Evolutionary conservation across 257 asterid genomes (phyloP), one percentile per base, ranked within the genome.

Genomic region (Forsythia viridissima): DNA sequence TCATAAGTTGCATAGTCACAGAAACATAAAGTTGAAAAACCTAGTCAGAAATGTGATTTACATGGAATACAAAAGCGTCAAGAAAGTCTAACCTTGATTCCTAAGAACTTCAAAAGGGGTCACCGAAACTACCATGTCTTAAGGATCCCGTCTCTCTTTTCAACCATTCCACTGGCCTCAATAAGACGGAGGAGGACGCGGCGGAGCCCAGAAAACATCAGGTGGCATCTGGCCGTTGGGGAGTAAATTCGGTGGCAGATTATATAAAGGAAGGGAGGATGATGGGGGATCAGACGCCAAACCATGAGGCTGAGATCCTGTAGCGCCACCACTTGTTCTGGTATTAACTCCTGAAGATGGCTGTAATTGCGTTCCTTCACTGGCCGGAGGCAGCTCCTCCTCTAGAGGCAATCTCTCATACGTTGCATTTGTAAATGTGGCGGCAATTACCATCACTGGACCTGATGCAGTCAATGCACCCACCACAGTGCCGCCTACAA

Each of bases 371-470:
- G 81, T 77, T 20, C 85, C 91, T 21, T 84, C 87, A 3, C 67
- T 75, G 20, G 10, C 77, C 41, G 41, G 36, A 1, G 30, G 12
- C 13, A 40, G 84, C n/a, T 87, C 96, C 1, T 92, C 96, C 37
- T 87, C 91, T 13, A 93, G 71, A 0, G 97, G 97, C 78, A 93
- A 79, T 84, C 91, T 87, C 89, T 91, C 97, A 59, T 80, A 93
- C 1, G 92, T 87, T 0, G 97, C 93, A 74, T 91, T 91, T 0
- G 87, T 76, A 79, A 91, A 93, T 0, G 97, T 89, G 12, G 97
- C 97, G 0, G 94, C 97, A 13, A 93, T 87, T 6, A 93, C 92
- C 92, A 93, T 89, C 59, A 93, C 97, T 24, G 97, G 97, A 11
- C 97, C 97, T 0, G 95, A 89, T 0, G 97, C 97, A 20, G 81